Conservation (phyloP, 2,329 filamentous ascomycete genomes). For the Saccharata proteae region DNA sequence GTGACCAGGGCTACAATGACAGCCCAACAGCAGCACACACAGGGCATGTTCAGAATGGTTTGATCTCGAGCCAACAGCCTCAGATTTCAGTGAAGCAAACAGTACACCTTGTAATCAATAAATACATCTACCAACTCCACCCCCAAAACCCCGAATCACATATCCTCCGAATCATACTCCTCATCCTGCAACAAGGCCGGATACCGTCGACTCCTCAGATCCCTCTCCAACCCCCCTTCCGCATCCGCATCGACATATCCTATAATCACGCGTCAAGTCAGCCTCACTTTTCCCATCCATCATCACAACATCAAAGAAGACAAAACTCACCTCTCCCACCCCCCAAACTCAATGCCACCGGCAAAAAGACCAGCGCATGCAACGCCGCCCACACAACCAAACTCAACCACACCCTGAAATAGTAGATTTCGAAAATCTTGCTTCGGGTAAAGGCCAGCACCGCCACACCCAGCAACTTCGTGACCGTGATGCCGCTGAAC, state of each 20-base stretch:
- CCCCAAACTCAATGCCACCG: conserved; percentile 73
- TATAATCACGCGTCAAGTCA: conserved; percentile 15
- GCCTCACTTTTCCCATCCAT: background rate
- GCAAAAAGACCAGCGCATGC: conserved; percentile 84
- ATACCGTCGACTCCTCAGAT: conserved; percentile 68
- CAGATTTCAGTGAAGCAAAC: too few relatives aligned
- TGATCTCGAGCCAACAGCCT: too few relatives aligned
- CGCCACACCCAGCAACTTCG: conserved; percentile 82
- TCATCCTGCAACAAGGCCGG: conserved; percentile 62
- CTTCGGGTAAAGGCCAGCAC: conserved; percentile 90
- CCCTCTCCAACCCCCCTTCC: conserved; percentile 80
- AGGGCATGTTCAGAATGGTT: too few relatives aligned
- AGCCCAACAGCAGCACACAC: too few relatives aligned
- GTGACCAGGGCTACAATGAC: too few relatives aligned
- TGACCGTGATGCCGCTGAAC: conserved; percentile 91
- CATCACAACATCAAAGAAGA: background rate
- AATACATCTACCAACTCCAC: background rate
- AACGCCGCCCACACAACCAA: conserved; percentile 79
- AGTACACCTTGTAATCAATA: too few relatives aligned
- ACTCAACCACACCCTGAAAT: conserved; percentile 92
- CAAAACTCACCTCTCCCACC: conserved; percentile 58
- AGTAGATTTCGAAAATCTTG: conserved; percentile 99
- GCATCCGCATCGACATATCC: conserved; percentile 79
- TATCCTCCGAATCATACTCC: conserved; percentile 62
- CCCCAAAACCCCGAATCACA: background rate